These are phyloP conservation scores for Sporisorium reilianum DNA, from an alignment of 1,284 basidiomycete genomes.

Conservation along the genomic window DNA sequence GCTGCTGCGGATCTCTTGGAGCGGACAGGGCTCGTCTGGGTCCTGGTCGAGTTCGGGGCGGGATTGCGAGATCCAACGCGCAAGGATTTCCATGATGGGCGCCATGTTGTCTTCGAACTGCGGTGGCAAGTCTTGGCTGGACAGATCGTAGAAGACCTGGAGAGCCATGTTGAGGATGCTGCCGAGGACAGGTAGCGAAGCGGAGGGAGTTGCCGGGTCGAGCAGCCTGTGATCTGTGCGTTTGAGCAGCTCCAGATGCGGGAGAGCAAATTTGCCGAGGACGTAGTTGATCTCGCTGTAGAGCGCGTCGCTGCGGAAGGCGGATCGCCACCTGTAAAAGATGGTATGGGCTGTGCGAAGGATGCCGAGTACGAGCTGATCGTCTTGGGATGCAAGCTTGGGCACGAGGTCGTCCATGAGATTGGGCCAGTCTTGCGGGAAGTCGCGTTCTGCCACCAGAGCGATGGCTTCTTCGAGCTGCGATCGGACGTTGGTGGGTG, in stretches of 20 bases:
- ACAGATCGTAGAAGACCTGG: conserved; percentile 93
- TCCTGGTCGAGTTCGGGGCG: conserved; percentile 58
- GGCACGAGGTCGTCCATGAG: conserved; percentile 70
- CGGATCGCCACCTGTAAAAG: conserved; percentile 90
- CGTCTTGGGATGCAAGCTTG: conserved; percentile 81
- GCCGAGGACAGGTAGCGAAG: conserved; percentile 68
- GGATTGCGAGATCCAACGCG: conserved; percentile 61
- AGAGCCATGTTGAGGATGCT: conserved; percentile 75
- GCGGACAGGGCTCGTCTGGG: conserved; percentile 86
- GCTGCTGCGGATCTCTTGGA: conserved; percentile 87
- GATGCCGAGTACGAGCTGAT: conserved; percentile 87
- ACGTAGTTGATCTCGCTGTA: conserved; percentile 95
- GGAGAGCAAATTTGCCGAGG: conserved; percentile 82
- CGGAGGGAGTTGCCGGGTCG: conserved; percentile 68
- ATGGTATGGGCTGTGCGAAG: conserved; percentile 95
- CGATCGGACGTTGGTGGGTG: conserved; percentile 55
- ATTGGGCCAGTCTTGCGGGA: conserved; percentile 60
- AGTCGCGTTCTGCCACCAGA: conserved; percentile 62
- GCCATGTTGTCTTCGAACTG: conserved; percentile 88
- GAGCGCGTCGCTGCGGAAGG: conserved; percentile 86
- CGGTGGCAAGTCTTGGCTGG: conserved; percentile 93
- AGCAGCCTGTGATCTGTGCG: conserved; percentile 62
- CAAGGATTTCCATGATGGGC: conserved; percentile 65
- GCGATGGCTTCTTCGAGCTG: conserved; percentile 66
- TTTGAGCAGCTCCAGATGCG: conserved; percentile 77